Evolutionary conservation across 1,139 yeast species (phyloP).

Genomic region (Scheffersomyces lignicola): DNA sequence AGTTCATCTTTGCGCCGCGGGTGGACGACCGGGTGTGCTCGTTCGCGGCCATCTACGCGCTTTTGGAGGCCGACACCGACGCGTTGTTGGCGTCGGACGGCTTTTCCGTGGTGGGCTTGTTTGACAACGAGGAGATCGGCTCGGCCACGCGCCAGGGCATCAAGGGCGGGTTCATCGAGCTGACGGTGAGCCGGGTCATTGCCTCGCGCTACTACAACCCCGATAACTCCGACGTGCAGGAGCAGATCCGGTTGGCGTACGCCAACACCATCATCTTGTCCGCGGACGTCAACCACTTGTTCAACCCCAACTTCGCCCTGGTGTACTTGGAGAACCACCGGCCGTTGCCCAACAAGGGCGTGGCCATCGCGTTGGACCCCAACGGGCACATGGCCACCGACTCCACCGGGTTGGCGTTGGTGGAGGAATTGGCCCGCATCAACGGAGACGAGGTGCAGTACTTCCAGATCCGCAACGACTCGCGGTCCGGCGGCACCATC

Average conservation of each 20-base stretch:
- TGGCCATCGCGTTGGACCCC: slow-evolving; percentile 40
- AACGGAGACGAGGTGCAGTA: slow-evolving; percentile 34
- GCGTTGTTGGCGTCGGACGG: slow-evolving; percentile 26
- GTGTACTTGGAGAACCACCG: slow-evolving; percentile 39
- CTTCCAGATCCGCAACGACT: slow-evolving; percentile 47
- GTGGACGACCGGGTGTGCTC: slow-evolving; percentile 49
- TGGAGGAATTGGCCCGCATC: slow-evolving; percentile 30
- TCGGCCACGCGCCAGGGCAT: slow-evolving; percentile 45
- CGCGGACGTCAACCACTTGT: slow-evolving; percentile 48
- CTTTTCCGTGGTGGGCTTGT: slow-evolving; percentile 38
- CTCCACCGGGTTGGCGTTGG: slow-evolving; percentile 33
- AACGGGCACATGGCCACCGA: slow-evolving; percentile 48
- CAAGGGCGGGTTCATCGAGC: slow-evolving; percentile 37
- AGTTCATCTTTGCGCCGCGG: slow-evolving; percentile 45
- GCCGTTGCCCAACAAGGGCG: slow-evolving; percentile 45
- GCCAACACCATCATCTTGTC: slow-evolving; percentile 42
- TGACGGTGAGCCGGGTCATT: slow-evolving; percentile 34
- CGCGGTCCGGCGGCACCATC: slow-evolving; percentile 47
- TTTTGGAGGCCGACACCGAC: slow-evolving; percentile 24
- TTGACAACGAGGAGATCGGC: slow-evolving; percentile 48
- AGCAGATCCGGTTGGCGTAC: slow-evolving; percentile 22
- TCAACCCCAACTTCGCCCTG: slow-evolving; percentile 43
- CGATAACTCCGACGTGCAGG: slow-evolving; percentile 21
- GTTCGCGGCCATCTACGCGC: slow-evolving; percentile 38
- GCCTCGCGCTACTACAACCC: slow-evolving; percentile 21